phyloP scores from a whole-genome alignment of 805 yeast genomes.

The Sungouiozyma intestinalis region DNA sequence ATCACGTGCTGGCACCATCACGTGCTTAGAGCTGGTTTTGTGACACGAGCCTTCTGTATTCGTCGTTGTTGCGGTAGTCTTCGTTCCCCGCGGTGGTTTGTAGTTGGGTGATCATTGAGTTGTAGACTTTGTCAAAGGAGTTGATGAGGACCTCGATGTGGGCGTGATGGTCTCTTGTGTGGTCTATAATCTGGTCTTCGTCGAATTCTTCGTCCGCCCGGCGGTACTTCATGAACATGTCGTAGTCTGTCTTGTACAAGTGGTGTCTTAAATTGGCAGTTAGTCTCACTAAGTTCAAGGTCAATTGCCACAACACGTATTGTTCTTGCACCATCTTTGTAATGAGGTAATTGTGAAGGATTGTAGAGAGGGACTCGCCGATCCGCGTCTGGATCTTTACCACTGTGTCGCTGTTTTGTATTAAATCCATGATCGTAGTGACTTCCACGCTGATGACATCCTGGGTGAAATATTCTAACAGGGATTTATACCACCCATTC shows the following conservation, averaged over 20 bases:
- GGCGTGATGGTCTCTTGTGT: background rate
- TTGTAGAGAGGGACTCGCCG: slow-evolving; percentile 20
- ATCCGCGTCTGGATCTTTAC: slow-evolving; percentile 13
- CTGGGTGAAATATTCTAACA: slow-evolving; percentile 18
- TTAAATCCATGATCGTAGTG: slow-evolving; percentile 1
- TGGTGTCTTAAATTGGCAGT: background rate
- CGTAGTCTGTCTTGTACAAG: background rate
- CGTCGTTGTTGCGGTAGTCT: background rate
- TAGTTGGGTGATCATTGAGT: background rate
- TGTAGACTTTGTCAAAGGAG: background rate
- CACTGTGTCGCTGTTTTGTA: slow-evolving; percentile 2
- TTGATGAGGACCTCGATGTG: background rate
- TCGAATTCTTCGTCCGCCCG: background rate
- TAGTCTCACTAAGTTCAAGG: background rate
- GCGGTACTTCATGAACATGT: background rate
- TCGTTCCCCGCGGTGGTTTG: background rate
- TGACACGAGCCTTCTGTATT: background rate
- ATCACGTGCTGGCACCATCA: too few relatives aligned
- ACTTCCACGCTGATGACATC: slow-evolving; percentile 19
- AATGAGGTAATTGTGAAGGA: slow-evolving; percentile 16
- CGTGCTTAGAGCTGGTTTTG: background rate
- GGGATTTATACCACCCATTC: slow-evolving; percentile 23
- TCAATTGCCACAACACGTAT: background rate
- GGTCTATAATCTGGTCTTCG: background rate
- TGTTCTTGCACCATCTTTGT: background rate